Conservation (phyloP, 495 filamentous ascomycete species). For the Aspergillus cristatus region DNA sequence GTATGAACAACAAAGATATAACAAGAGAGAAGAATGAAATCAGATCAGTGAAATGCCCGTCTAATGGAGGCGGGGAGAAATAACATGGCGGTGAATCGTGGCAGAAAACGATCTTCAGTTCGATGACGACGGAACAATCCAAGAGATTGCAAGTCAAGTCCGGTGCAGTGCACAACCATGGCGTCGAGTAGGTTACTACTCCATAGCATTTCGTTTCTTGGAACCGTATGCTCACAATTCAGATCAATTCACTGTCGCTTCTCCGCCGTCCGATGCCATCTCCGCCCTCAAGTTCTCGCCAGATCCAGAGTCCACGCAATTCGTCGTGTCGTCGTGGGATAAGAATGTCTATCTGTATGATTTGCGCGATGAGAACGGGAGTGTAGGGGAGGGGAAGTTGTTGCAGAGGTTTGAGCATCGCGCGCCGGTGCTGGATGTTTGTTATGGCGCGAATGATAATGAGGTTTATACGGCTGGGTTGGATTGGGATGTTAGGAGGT, state of each 20-base stretch:
- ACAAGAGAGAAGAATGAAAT: background rate
- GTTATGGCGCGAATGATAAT: conserved; percentile 70
- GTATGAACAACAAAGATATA: background rate
- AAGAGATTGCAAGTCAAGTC: too few relatives aligned
- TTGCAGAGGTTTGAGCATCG: conserved; percentile 68
- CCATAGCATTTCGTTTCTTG: too few relatives aligned
- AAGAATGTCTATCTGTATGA: conserved; percentile 88
- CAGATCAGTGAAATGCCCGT: background rate
- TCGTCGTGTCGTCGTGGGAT: conserved; percentile 94
- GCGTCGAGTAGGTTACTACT: conserved; percentile 25
- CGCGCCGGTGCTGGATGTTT: conserved; percentile 83
- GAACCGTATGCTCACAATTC: conserved; percentile 9
- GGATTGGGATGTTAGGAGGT: conserved; percentile 79
- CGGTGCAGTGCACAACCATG: conserved; percentile 16
- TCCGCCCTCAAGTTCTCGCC: conserved; percentile 80
- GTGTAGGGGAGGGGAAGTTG: conserved; percentile 47
- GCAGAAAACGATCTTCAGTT: conserved; percentile 27
- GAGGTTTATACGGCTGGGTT: conserved; percentile 79
- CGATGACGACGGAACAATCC: conserved; percentile 15
- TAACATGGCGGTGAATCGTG: conserved; percentile 17
- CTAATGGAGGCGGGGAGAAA: conserved; percentile 26
- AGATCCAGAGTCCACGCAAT: conserved; percentile 48
- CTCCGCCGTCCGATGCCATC: conserved; percentile 79
- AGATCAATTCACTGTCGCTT: conserved; percentile 40
- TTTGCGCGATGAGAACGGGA: conserved; percentile 49